Evolutionary conservation across 306 rosid species (phyloP).

Genomic region (Acacia crassicarpa): DNA sequence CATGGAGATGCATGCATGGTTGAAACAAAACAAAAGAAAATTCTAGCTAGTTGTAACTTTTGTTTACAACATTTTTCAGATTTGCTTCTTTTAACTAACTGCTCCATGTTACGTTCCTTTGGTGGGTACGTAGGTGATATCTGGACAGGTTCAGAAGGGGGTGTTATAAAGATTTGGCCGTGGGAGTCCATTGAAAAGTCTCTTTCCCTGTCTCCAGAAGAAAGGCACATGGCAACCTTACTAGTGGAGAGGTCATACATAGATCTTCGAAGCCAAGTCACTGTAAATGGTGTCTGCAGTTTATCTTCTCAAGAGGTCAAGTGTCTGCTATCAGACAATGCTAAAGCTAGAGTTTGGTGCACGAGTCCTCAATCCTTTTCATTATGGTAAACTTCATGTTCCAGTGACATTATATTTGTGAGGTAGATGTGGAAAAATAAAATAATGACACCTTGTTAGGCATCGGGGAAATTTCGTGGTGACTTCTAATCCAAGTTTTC

Average conservation of each 20-base stretch:
- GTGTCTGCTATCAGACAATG: constrained; percentile 68
- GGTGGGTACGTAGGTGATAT: constrained; percentile 61
- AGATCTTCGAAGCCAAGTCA: constrained; percentile 83
- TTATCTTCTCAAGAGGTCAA: constrained; percentile 93
- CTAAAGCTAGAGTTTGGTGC: constrained; percentile 83
- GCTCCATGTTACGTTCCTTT: constrained; percentile 6
- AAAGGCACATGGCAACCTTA: constrained; percentile 93
- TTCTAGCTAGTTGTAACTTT: too few species aligned
- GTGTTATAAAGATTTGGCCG: constrained; percentile 86
- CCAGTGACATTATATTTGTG: background rate
- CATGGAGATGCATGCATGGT: too few species aligned
- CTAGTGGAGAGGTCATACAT: constrained; percentile 86
- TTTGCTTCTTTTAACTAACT: background rate
- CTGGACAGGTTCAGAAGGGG: constrained; percentile 94
- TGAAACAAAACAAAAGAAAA: too few species aligned
- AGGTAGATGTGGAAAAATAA: background rate
- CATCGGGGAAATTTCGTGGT: background rate
- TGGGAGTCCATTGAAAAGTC: constrained; percentile 95
- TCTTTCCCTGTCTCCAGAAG: constrained; percentile 83
- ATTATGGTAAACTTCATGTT: constrained; percentile 56
- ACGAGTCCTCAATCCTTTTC: constrained; percentile 75
- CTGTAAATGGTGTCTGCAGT: constrained; percentile 87
- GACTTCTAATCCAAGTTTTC: too few species aligned
- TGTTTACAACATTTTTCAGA: background rate
- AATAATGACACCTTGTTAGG: background rate